Evolutionary conservation across 1,284 basidiomycete genomes (phyloP).

Genomic region (Irpex sp.): DNA sequence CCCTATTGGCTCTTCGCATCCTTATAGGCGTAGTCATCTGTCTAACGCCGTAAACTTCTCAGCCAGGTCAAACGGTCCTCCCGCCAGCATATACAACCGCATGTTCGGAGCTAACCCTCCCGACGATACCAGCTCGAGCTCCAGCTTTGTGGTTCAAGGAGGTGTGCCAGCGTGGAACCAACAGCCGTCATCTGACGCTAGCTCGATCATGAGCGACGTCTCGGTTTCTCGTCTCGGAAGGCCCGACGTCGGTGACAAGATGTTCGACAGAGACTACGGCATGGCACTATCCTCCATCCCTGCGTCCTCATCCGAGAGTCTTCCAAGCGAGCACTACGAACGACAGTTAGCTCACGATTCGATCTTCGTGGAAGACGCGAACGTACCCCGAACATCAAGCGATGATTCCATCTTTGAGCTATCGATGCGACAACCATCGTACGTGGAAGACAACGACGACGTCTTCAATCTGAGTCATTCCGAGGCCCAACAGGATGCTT

Average conservation of each 20-base stretch:
- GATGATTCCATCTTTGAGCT: slow-evolving; percentile 71
- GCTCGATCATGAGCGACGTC: slow-evolving; percentile 57
- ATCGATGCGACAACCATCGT: slow-evolving; percentile 47
- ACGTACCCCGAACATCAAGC: slow-evolving; percentile 22
- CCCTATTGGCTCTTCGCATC: slow-evolving; percentile 23
- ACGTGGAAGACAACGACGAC: slow-evolving; percentile 40
- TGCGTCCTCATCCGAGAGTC: slow-evolving; percentile 57
- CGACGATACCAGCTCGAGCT: slow-evolving; percentile 48
- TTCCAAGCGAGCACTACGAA: slow-evolving; percentile 27
- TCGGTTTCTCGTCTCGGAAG: slow-evolving; percentile 57
- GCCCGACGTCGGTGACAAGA: slow-evolving; percentile 83
- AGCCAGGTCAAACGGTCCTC: slow-evolving; percentile 49
- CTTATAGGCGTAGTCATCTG: slow-evolving; percentile 40
- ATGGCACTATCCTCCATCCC: slow-evolving; percentile 64
- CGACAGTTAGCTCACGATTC: slow-evolving; percentile 54
- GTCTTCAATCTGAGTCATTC: slow-evolving; percentile 46
- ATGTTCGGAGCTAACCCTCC: slow-evolving; percentile 45
- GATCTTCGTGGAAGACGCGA: slow-evolving; percentile 46
- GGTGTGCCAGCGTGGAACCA: slow-evolving; percentile 35
- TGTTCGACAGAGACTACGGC: slow-evolving; percentile 70
- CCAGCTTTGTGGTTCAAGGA: slow-evolving; percentile 47
- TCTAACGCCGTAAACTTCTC: slow-evolving; percentile 42
- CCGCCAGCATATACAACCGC: slow-evolving; percentile 67
- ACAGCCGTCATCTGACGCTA: slow-evolving; percentile 52
- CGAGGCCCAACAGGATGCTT: slow-evolving; percentile 20